Evolutionary conservation across 2,329 filamentous ascomycete species (phyloP).

Genomic region (Colletotrichum sp.): DNA sequence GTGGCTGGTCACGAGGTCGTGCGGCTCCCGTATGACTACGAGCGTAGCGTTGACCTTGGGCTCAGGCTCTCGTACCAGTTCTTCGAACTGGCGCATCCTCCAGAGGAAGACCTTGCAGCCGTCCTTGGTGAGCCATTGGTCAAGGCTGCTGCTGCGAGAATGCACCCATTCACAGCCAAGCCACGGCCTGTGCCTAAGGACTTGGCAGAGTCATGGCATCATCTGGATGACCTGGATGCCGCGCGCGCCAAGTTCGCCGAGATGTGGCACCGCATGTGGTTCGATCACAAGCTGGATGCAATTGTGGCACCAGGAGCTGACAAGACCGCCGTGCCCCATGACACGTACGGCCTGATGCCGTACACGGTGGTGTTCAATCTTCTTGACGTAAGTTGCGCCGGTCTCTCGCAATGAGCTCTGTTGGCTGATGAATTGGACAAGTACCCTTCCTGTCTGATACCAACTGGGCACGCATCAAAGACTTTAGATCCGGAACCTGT

Average conservation of each 20-base stretch:
- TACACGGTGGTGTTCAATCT: not conserved
- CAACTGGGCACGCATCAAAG: not conserved
- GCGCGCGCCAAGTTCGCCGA: not conserved
- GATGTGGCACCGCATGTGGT: not conserved
- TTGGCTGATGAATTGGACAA: not conserved
- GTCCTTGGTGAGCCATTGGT: not conserved
- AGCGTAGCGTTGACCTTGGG: not conserved
- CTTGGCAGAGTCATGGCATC: not conserved
- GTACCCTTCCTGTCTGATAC: not conserved
- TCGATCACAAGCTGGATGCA: not conserved
- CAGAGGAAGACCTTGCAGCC: not conserved
- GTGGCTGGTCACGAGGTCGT: not conserved
- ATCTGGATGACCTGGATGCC: not conserved
- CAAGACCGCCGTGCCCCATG: not conserved
- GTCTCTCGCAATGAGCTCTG: not conserved
- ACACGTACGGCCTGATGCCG: not conserved
- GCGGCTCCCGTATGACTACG: not conserved
- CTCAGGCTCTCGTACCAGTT: not conserved
- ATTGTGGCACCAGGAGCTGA: not conserved
- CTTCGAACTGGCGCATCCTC: not conserved
- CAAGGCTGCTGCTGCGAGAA: not conserved
- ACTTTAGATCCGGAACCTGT: not conserved
- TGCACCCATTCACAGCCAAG: not conserved
- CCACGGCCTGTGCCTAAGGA: not conserved
- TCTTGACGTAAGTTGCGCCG: not conserved